Evolutionary conservation across 2,329 filamentous ascomycete genomes (phyloP), one percentile per base, ranked within the genome.

Genomic region (Sporothrix sp.): DNA sequence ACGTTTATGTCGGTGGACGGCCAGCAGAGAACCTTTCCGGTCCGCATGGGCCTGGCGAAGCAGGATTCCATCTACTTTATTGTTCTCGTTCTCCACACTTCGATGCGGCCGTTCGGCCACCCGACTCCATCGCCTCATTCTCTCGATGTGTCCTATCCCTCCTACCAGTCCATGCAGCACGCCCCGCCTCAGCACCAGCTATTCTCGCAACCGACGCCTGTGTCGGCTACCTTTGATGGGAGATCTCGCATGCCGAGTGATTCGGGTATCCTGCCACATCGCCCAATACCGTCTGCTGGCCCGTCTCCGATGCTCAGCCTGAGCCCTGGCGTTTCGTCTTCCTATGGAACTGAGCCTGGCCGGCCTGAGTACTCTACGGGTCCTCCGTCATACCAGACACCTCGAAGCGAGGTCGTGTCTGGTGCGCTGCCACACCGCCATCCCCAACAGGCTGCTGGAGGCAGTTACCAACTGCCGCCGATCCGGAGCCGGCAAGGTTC

Each of bases 21-120:
- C 16, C 75, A 76, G 52, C 66, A 67, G 27, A 68, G 77, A 52
- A 66, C 67, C 9, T 72, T 74, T 52, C 65, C 71, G 2, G 66
- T 79, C 27, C 75, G 73, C 2, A 60, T 82, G 33, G 78, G 78
- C 1, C 67, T 83, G 27, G 75, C 73, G 11, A 82, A 80, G 58
- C 73, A 74, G 54, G 75, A 78, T 4, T 79, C 78, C 35, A 78
- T 81, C 52, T 83, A 79, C 61, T 82, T 82, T 56, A 71, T 83
- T 37, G 74, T 81, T 7, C 58, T 82, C 50, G 57, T 72, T 36
- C 60, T 81, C 52, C 65, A 58, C 23, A 56, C 68, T 1, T 60
- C 63, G 1, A 53, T 65, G 2, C 67, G 68, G 33, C 61, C 66
- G 14, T 65, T 65, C 39, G 64, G 69, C 25, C 72, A 73, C 47